These are phyloP conservation scores for Raddia distichophylla DNA, from an alignment of 176 grass and related monocot species.

Conservation along the genomic window DNA sequence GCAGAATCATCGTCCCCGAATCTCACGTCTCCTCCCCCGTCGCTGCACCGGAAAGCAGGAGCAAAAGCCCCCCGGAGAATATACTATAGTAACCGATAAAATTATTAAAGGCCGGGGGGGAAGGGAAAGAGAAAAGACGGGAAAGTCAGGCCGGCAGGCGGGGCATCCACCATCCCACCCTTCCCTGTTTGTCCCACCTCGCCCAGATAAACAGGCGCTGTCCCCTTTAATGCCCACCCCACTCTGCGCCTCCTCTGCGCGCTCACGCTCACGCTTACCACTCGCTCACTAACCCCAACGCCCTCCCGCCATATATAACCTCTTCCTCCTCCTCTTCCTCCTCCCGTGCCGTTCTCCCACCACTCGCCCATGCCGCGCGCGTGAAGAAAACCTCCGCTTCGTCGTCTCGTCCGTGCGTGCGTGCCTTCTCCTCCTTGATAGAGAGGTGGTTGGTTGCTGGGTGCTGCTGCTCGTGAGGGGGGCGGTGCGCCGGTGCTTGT, in stretches of 20 bases:
- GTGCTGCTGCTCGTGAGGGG: neutral
- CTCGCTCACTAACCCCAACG: neutral
- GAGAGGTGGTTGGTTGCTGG: neutral
- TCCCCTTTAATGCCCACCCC: constrained; percentile 1
- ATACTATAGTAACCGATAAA: neutral
- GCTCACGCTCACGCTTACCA: neutral
- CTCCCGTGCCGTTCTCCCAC: neutral
- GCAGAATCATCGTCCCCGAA: neutral
- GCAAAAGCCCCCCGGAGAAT: neutral
- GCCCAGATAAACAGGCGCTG: constrained; percentile 14
- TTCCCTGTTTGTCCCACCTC: neutral
- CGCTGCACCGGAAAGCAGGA: constrained; percentile 13
- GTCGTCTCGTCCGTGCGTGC: no score
- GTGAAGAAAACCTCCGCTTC: neutral
- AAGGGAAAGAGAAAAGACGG: neutral
- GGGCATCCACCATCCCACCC: neutral
- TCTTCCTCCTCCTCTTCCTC: neutral
- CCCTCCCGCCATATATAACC: constrained; percentile 33
- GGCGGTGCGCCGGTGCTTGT: neutral
- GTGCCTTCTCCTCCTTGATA: neutral
- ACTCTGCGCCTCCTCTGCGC: no score
- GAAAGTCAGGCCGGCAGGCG: neutral
- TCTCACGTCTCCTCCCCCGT: constrained; percentile 1
- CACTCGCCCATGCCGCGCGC: neutral
- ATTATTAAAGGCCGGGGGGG: constrained; percentile 17